Percentiles rank a stretch among this genome's conserved stretches.
These are phyloP conservation scores for Tuber umbilicatum DNA, from an alignment of 495 filamentous ascomycete species.

Conservation along the genomic window DNA sequence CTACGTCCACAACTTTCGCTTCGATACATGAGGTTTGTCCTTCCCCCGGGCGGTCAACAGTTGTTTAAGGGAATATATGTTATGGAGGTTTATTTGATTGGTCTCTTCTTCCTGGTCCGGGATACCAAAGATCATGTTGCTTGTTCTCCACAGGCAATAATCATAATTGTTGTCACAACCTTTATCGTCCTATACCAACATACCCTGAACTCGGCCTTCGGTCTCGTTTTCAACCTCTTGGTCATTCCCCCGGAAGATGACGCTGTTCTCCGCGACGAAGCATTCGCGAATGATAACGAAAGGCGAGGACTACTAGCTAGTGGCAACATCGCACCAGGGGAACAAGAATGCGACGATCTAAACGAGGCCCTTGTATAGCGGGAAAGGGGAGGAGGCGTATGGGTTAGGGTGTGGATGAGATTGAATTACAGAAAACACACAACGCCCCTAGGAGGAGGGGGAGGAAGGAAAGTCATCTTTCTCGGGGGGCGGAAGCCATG, in stretches of 20 bases:
- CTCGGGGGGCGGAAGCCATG: conserved; percentile 3
- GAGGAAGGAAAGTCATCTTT: conserved; percentile 11
- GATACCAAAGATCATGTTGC: conserved; percentile 54
- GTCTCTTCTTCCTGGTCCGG: conserved; percentile 79
- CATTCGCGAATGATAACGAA: conserved; percentile 72
- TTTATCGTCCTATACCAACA: conserved; percentile 76
- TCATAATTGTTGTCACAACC: conserved; percentile 71
- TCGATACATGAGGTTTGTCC: conserved; percentile 86
- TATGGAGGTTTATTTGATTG: conserved; percentile 86
- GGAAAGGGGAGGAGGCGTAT: conserved; percentile 41
- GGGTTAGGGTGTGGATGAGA: conserved; percentile 48
- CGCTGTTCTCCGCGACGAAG: conserved; percentile 78
- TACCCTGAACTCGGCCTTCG: conserved; percentile 76
- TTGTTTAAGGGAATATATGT: conserved; percentile 91
- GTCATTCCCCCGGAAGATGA: conserved; percentile 96
- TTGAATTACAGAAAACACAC: conserved; percentile 57
- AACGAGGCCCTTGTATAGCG: conserved; percentile 46
- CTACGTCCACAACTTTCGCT: conserved; percentile 83
- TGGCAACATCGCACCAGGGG: too few species aligned
- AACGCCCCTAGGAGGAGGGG: conserved; percentile 22
- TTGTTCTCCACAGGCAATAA: conserved; percentile 75
- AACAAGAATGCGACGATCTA: conserved; percentile 48
- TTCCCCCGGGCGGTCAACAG: conserved; percentile 94
- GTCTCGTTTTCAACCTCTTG: conserved; percentile 76
- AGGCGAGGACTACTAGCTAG: conserved; percentile 50